Percentiles rank a stretch among this genome's conserved stretches.
Evolutionary conservation across 1,139 yeast genomes (phyloP).

Genomic region (Zygosaccharomyces pseudobailii): DNA sequence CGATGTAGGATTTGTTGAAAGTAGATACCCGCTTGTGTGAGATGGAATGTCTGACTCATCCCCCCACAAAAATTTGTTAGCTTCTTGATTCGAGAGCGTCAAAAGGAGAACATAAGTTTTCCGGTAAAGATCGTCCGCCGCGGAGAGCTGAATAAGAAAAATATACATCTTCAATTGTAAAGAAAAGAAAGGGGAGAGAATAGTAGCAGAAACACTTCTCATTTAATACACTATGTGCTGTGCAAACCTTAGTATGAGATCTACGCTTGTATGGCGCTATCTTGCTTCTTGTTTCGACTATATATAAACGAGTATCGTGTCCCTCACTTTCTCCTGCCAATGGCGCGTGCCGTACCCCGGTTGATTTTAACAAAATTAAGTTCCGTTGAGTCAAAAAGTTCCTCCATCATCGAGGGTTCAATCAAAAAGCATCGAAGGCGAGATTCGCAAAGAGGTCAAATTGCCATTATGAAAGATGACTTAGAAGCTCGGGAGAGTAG

Average conservation of each 20-base stretch:
- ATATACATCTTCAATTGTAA: too few species aligned
- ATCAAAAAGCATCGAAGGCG: not conserved
- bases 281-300: not conserved
- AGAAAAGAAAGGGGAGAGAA: too few species aligned
- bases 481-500: slow-evolving; percentile 1
- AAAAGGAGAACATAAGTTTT: too few species aligned
- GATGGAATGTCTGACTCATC: too few species aligned
- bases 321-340: not conserved
- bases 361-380: not conserved
- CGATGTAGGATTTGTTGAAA: too few species aligned
- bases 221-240: too few species aligned
- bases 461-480: slow-evolving; percentile 2
- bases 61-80: too few species aligned
- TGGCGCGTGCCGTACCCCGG: not conserved
- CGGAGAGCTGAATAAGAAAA: too few species aligned
- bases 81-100: too few species aligned
- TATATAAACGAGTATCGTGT: not conserved
- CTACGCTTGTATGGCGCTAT: not conserved
- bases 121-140: too few species aligned
- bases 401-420: not conserved
- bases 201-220: too few species aligned
- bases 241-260: not conserved
- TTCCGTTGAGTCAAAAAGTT: not conserved
- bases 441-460: not conserved
- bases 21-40: too few species aligned